Base-by-base conservation (phyloP, 257 asterid genomes). In the Salvia miltiorrhiza region DNA sequence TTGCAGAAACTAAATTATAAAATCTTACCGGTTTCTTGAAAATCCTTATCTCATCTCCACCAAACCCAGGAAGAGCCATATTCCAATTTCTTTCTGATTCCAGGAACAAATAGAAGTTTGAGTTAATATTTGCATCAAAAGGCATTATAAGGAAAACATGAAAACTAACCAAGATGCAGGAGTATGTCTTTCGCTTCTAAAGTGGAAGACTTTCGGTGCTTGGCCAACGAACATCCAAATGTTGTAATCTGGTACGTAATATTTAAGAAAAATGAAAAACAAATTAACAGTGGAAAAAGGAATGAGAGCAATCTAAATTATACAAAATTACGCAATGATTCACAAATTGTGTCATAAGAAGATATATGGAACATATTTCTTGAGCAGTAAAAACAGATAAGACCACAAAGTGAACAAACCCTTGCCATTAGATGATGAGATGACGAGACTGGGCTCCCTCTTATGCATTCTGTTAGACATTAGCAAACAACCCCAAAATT, bases 131-230 rank as follows among this genome's bases (percentile, higher is more conserved):
- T 70, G 57, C 69, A 57, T 28, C 21, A 64, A 16, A 56, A 64
- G 23, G 33, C 35, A 40, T 13, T 12, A 54, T 28, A 55, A 47
- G 30, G 67, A 62, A 48, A 32, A 23, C 55, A 17, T n/a, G 40
- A 39, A 59, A 50, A 80, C 95, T 83, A 69, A 93, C 98, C 98
- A 75, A 92, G 87, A 83, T 87, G 95, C 71, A 94, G 80, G 66
- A 91, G 90, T 75, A 94, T 82, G 78, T 94, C 99, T 81, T 91
- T 91, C 1, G 97, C 90, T 80, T 94, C 99, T 73, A 94, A 78
- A 33, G 88, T 88, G 72, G 87, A 62, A 49, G 99, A 94, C 52
- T 91, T 94, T 7, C 98, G 87, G 79, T 94, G 99, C 81, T 89
- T 94, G 49, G 99, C 98, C 79, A 91, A 75, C 2, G 92, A 83